Percentiles rank a stretch among this genome's conserved stretches.
Conservation (phyloP, 441 rosid genomes). For the Populus trichocarpa region DNA sequence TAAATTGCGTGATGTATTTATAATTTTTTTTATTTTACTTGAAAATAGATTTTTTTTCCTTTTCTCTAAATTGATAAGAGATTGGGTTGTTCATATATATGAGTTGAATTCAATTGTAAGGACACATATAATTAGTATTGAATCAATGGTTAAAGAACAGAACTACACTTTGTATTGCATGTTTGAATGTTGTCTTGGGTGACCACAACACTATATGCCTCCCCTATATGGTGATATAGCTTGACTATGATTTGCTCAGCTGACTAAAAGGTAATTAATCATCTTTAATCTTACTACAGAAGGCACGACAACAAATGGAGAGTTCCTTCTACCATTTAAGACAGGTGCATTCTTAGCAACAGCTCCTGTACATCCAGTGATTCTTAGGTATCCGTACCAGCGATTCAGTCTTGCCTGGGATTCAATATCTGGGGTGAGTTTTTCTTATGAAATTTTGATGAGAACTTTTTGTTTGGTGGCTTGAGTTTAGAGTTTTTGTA, state of each 20-base stretch:
- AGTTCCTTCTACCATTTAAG: constrained; percentile 89
- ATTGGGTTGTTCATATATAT: neutral
- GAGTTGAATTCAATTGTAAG: neutral
- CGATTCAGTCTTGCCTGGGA: constrained; percentile 98
- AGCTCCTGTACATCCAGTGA: constrained; percentile 84
- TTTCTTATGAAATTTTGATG: constrained; percentile 12
- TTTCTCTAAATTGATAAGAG: neutral
- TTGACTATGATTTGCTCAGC: too few species aligned
- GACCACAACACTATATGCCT: too few species aligned
- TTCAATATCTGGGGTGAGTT: constrained; percentile 83
- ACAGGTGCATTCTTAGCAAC: constrained; percentile 93
- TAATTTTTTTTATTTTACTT: neutral
- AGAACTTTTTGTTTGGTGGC: too few species aligned
- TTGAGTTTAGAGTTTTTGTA: too few species aligned
- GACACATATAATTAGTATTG: neutral
- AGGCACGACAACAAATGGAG: constrained; percentile 98
- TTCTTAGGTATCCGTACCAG: constrained; percentile 73
- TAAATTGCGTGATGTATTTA: neutral
- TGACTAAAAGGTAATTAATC: neutral
- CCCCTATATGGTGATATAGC: too few species aligned
- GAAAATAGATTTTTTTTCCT: too few species aligned
- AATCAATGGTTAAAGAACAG: neutral
- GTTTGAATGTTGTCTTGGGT: too few species aligned
- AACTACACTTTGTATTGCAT: too few species aligned
- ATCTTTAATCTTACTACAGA: constrained; percentile 44